Conservation (phyloP, 225 moss, liverwort and hornwort species). For the Sphagnum tenellum region DNA sequence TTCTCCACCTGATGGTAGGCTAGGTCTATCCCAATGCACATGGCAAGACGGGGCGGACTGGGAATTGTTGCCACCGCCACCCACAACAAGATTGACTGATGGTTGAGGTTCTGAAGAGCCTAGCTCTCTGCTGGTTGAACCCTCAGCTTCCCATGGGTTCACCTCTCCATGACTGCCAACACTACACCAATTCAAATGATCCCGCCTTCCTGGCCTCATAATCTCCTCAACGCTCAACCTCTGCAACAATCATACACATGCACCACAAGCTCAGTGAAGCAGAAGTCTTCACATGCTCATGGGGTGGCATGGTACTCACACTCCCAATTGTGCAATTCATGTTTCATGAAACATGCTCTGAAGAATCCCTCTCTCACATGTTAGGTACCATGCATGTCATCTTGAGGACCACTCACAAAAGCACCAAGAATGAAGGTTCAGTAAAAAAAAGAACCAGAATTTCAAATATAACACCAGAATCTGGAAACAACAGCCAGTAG, state of each 20-base stretch:
- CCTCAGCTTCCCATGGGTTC: slow-evolving; percentile 6
- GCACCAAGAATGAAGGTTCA: no score
- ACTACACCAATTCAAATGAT: slow-evolving; percentile 22
- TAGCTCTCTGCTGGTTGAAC: slow-evolving; percentile 15
- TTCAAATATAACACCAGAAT: no score
- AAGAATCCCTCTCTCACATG: background rate
- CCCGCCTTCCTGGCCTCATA: slow-evolving; percentile 17
- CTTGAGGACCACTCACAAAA: no score
- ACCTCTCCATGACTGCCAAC: slow-evolving; percentile 20
- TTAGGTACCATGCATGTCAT: background rate
- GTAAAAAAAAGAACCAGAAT: no score
- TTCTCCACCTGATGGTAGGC: slow-evolving; percentile 3
- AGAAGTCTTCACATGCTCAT: no score
- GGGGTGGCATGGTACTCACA: no score
- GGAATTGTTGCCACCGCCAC: slow-evolving; percentile 11
- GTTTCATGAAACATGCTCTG: background rate
- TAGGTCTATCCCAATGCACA: slow-evolving; percentile 11
- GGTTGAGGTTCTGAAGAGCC: slow-evolving; percentile 8
- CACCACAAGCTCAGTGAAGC: background rate
- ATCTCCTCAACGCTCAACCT: slow-evolving; percentile 20
- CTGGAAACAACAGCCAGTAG: no score
- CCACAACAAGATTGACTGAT: slow-evolving; percentile 7
- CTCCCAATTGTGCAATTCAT: no score
- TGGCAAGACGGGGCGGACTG: slow-evolving; percentile 11
- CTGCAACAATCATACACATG: slow-evolving; percentile 8